These are phyloP conservation scores for Chaetoscypha palmicola DNA, from an alignment of 2,329 filamentous ascomycete species.

Conservation along the genomic window DNA sequence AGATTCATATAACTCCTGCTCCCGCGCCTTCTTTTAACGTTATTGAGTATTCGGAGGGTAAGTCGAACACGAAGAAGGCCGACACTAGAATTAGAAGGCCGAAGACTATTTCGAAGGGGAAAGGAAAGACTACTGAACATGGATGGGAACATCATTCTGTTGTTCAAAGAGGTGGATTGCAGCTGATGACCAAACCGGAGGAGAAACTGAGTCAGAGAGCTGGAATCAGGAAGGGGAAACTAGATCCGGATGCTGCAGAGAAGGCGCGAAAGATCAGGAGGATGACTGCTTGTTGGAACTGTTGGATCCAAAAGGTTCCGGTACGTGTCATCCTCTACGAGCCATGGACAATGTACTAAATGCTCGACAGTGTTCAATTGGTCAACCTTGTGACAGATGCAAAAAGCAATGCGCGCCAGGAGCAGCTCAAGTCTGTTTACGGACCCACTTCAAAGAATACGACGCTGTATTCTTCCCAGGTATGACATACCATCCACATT, in stretches of 20 bases:
- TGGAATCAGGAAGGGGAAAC: conserved; percentile 16
- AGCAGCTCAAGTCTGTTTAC: conserved; percentile 14
- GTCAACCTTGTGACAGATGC: conserved; percentile 18
- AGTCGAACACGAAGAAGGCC: not conserved
- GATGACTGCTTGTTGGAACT: conserved; percentile 22
- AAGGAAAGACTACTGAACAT: conserved; percentile 7
- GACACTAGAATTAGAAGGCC: not conserved
- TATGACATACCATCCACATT: conserved; percentile 3
- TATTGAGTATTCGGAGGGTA: conserved; percentile 2
- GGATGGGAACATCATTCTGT: conserved; percentile 14
- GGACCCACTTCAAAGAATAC: conserved; percentile 21
- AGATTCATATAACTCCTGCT: conserved; percentile 4
- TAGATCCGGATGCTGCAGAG: conserved; percentile 16
- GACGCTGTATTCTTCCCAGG: conserved; percentile 19
- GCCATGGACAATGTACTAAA: not conserved
- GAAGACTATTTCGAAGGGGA: conserved; percentile 7
- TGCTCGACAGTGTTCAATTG: conserved; percentile 17
- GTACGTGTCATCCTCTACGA: conserved; percentile 1
- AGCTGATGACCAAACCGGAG: conserved; percentile 4
- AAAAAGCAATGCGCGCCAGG: conserved; percentile 12
- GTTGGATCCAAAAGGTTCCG: conserved; percentile 23
- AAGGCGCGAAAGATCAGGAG: conserved; percentile 18
- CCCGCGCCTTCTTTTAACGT: not conserved
- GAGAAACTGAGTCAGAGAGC: conserved; percentile 7
- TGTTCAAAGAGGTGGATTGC: conserved; percentile 11